Evolutionary conservation across 2,329 filamentous ascomycete species (phyloP).

Genomic region (Colletotrichum sp.): DNA sequence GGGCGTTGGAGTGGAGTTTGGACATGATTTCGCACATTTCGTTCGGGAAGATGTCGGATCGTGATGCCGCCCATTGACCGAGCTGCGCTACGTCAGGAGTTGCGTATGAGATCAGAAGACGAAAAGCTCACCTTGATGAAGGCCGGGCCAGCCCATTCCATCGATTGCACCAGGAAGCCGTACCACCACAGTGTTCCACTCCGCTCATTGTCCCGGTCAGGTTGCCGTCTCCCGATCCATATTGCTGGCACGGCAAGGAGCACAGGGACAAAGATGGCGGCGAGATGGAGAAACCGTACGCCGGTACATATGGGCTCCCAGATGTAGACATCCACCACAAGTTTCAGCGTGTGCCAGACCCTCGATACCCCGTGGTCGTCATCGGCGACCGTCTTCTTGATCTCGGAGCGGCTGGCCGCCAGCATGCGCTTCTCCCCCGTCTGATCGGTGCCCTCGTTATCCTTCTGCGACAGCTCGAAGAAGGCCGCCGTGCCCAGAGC

Average conservation of each 20-base stretch:
- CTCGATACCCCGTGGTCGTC: constrained; percentile 65
- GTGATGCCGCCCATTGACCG: constrained; percentile 96
- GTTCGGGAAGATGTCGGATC: constrained; percentile 93
- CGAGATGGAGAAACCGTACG: constrained; percentile 84
- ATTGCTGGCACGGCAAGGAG: constrained; percentile 79
- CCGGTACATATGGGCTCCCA: constrained; percentile 88
- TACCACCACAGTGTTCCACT: constrained; percentile 95
- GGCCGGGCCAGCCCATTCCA: constrained; percentile 92
- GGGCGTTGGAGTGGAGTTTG: constrained; percentile 90
- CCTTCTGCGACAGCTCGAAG: constrained; percentile 61
- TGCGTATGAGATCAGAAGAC: fast-evolving
- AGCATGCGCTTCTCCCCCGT: constrained; percentile 90
- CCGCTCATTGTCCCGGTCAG: constrained; percentile 74
- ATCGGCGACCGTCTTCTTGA: constrained; percentile 70
- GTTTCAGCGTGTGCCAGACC: constrained; percentile 62
- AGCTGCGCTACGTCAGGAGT: constrained; percentile 55
- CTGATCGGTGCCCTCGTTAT: constrained; percentile 54
- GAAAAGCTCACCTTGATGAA: constrained; percentile 82
- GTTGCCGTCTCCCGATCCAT: constrained; percentile 74
- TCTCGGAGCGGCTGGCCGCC: constrained; percentile 78
- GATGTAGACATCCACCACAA: constrained; percentile 75
- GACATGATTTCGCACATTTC: constrained; percentile 95
- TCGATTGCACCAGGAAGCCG: constrained; percentile 80
- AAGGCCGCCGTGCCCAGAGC: constrained; percentile 62
- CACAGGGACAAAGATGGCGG: constrained; percentile 90